Percentiles rank a stretch among this genome's conserved stretches.
These are phyloP conservation scores for Fusarium pseudoanthophilum DNA, from an alignment of 2,329 filamentous ascomycete species.

Conservation along the genomic window DNA sequence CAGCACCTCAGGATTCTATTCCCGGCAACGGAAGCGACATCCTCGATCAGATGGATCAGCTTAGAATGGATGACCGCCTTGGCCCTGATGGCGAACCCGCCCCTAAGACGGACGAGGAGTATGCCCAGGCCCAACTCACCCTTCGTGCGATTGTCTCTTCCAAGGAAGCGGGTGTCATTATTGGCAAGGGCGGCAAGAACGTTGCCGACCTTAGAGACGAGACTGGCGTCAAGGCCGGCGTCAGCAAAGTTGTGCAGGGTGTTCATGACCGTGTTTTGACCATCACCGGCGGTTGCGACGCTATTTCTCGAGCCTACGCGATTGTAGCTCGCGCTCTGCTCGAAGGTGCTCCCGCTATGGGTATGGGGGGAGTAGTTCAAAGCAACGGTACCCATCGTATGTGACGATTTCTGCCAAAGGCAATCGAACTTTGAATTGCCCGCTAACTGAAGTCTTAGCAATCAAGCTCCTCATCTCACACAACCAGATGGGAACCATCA, in stretches of 20 bases:
- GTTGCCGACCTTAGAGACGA: constrained; percentile 97
- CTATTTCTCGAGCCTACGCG: constrained; percentile 90
- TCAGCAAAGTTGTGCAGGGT: constrained; percentile 98
- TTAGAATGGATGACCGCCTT: constrained; percentile 73
- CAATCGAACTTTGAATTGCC: background rate
- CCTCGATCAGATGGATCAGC: constrained; percentile 69
- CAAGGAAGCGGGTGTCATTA: constrained; percentile 98
- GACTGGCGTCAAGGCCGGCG: constrained; percentile 96
- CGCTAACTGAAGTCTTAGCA: constrained; percentile 63
- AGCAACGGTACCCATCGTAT: constrained; percentile 94
- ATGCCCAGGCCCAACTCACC: constrained; percentile 90
- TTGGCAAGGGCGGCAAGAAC: constrained; percentile 98
- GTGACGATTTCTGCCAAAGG: constrained; percentile 4
- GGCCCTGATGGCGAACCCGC: constrained; percentile 80
- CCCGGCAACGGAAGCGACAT: constrained; percentile 70
- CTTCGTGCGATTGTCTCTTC: constrained; percentile 97
- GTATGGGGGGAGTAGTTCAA: constrained; percentile 91
- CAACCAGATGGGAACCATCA: constrained; percentile 99
- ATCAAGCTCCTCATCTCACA: constrained; percentile 98
- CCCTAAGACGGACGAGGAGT: constrained; percentile 96
- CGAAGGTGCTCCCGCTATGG: constrained; percentile 93
- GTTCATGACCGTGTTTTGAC: constrained; percentile 97
- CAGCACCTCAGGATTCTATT: constrained; percentile 67
- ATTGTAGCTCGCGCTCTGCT: constrained; percentile 91
- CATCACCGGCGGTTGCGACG: constrained; percentile 88